These are phyloP conservation scores for Hyaloperonospora arabidopsidis DNA, from an alignment of 352 stramenopile genomes.

Conservation along the genomic window DNA sequence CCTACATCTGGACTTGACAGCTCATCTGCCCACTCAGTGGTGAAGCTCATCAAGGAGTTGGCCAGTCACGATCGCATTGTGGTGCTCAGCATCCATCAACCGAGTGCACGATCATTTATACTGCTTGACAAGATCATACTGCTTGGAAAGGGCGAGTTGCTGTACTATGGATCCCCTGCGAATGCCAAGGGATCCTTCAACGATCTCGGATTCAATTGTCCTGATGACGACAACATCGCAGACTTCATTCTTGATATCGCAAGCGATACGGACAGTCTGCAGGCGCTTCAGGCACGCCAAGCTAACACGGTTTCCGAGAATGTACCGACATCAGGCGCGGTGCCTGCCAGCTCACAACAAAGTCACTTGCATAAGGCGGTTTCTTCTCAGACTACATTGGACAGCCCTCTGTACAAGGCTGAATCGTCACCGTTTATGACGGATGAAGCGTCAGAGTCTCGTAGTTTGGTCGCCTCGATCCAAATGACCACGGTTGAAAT, in stretches of 20 bases:
- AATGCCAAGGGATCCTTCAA: slow-evolving; percentile 51
- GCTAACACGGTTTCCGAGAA: slow-evolving; percentile 21
- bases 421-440: slow-evolving; percentile 59
- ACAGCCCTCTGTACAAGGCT: slow-evolving; percentile 20
- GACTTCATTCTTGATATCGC: slow-evolving; percentile 79
- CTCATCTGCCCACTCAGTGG: slow-evolving; percentile 81
- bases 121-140: slow-evolving; percentile 87
- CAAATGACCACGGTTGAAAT: slow-evolving; percentile 51
- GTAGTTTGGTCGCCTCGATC: slow-evolving; percentile 26
- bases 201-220: slow-evolving; percentile 54
- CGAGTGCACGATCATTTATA: slow-evolving; percentile 85
- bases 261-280: slow-evolving; percentile 48
- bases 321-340: neutral
- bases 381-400: slow-evolving; percentile 22
- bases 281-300: slow-evolving; percentile 32
- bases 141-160: slow-evolving; percentile 67
- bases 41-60: slow-evolving; percentile 84
- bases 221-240: slow-evolving; percentile 69
- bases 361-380: slow-evolving; percentile 8
- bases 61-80: slow-evolving; percentile 74
- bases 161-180: slow-evolving; percentile 49
- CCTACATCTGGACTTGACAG: slow-evolving; percentile 90
- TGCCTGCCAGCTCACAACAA: slow-evolving; percentile 1
- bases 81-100: slow-evolving; percentile 85
- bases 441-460: slow-evolving; percentile 22